Conservation (phyloP, 2,329 filamentous ascomycete genomes). For the Hymenoscyphus infarciens region DNA sequence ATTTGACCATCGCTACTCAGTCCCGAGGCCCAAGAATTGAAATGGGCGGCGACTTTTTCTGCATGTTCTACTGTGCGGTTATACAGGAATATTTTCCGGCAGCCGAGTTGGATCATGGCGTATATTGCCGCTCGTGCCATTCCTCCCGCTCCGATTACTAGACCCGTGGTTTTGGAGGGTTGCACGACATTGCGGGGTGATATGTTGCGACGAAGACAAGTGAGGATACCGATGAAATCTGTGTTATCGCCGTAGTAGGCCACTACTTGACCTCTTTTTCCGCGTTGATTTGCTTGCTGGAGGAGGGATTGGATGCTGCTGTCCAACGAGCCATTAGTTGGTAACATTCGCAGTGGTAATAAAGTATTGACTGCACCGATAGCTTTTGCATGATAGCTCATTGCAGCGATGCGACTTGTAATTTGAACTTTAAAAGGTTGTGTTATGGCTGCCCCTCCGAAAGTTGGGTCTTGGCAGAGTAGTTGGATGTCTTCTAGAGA, state of each 20-base stretch:
- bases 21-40: constrained; percentile 47
- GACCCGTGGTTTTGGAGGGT: constrained; percentile 42
- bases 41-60: constrained; percentile 64
- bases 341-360: constrained; percentile 57
- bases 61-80: constrained; percentile 67
- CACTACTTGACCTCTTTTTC: constrained; percentile 61
- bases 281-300: constrained; percentile 48
- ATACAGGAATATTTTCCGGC: constrained; percentile 70
- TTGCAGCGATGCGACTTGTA: constrained; percentile 58
- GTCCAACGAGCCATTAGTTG: constrained; percentile 44
- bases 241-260: constrained; percentile 77
- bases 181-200: constrained; percentile 68
- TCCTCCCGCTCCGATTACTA: constrained; percentile 65
- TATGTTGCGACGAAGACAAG: constrained; percentile 67
- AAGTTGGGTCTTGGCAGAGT: constrained; percentile 61
- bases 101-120: constrained; percentile 72
- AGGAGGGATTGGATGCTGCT: constrained; percentile 40
- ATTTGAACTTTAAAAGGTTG: constrained; percentile 73
- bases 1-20: constrained; percentile 31
- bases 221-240: constrained; percentile 76
- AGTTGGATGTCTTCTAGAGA: constrained; percentile 61
- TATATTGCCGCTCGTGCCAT: constrained; percentile 79
- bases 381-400: constrained; percentile 68
- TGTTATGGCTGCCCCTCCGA: constrained; percentile 69
- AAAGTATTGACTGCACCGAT: constrained; percentile 77